These are phyloP conservation scores for Blastobotrys indianensis DNA, from an alignment of 1,139 yeast species.

Conservation along the genomic window DNA sequence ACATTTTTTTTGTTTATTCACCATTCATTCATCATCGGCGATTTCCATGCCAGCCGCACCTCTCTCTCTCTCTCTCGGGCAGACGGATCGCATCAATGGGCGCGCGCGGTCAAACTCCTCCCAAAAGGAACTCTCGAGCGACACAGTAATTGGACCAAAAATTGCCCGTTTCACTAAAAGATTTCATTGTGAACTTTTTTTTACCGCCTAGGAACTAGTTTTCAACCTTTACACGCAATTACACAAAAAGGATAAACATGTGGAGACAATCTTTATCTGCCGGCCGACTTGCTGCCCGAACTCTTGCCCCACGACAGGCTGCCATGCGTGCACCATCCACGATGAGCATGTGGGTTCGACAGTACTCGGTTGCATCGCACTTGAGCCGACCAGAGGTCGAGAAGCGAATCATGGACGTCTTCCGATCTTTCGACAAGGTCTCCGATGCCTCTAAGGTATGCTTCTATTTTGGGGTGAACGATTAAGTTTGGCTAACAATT, in stretches of 20 bases:
- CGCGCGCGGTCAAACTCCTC: not conserved
- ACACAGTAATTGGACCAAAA: not conserved
- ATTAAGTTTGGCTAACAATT: not conserved
- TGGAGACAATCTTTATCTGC: conserved; percentile 12
- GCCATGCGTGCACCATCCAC: conserved; percentile 8
- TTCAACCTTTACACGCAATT: not conserved
- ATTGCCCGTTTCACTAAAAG: not conserved
- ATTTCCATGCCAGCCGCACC: not conserved
- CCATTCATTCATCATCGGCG: too few relatives aligned
- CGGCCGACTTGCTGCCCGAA: conserved; percentile 10
- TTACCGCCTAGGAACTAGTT: not conserved
- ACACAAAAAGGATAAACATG: conserved; percentile 9
- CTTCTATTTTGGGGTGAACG: not conserved
- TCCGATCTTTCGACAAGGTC: conserved; percentile 75
- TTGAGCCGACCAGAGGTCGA: conserved; percentile 42
- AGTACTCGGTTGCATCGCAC: conserved; percentile 11
- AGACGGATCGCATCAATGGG: not conserved
- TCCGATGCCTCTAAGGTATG: conserved; percentile 24
- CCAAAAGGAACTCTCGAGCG: not conserved
- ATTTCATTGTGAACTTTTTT: not conserved
- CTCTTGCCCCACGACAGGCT: conserved; percentile 8
- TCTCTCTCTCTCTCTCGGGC: not conserved
- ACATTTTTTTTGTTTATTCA: not conserved
- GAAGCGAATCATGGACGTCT: conserved; percentile 69
- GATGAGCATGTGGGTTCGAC: conserved; percentile 9